Evolutionary conservation across 1,284 basidiomycete genomes (phyloP).

Genomic region (Ustanciosporium gigantosporum): DNA sequence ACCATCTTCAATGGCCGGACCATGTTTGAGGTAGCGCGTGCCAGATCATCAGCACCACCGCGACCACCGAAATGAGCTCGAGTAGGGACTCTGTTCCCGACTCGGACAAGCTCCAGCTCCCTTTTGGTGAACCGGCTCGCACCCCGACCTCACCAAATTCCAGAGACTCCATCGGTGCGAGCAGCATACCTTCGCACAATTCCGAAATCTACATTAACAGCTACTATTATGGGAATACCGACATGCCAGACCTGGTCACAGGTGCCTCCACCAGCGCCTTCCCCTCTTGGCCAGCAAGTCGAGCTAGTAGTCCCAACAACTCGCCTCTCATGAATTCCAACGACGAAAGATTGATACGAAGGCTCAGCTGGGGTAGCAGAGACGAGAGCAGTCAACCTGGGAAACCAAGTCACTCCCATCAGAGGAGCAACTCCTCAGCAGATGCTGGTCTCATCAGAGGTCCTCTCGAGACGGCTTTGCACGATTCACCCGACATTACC

Average conservation of each 20-base stretch:
- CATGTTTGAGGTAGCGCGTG: too few relatives aligned
- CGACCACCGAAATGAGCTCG: too few relatives aligned
- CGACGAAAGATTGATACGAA: conserved; percentile 19
- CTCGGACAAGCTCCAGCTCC: conserved; percentile 8
- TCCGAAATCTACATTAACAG: conserved; percentile 43
- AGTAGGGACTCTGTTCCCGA: not conserved
- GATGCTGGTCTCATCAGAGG: conserved; percentile 28
- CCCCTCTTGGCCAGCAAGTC: conserved; percentile 6
- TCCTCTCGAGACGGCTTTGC: conserved; percentile 21
- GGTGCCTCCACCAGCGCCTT: conserved; percentile 2
- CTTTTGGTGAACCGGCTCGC: conserved; percentile 5
- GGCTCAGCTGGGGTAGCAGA: conserved; percentile 24
- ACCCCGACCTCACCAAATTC: conserved; percentile 13
- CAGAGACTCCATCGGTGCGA: conserved; percentile 21
- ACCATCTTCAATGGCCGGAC: too few relatives aligned
- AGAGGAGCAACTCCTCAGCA: conserved; percentile 13
- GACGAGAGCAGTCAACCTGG: not conserved
- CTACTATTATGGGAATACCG: conserved; percentile 43
- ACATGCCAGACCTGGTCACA: conserved; percentile 29
- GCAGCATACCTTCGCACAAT: conserved; percentile 36
- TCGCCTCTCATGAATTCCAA: conserved; percentile 18
- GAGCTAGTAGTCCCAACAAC: conserved; percentile 9
- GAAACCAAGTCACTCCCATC: conserved; percentile 3
- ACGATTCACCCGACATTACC: not conserved
- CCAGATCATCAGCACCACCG: too few relatives aligned